Conservation (phyloP, 2,329 filamentous ascomycete species). For the Coccinonectria pachysandricola region DNA sequence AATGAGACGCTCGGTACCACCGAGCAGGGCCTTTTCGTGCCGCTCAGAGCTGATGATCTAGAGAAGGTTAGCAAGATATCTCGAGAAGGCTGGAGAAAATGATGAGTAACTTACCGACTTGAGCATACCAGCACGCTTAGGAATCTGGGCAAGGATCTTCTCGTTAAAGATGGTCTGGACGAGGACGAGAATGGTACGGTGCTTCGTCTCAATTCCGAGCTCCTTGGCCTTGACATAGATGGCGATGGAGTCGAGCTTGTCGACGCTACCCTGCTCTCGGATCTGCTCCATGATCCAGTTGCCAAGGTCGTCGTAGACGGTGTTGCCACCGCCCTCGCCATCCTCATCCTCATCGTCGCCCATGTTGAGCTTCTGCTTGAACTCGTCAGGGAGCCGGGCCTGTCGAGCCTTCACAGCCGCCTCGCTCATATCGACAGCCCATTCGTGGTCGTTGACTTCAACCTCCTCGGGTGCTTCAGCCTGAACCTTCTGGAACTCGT, state of each 20-base stretch:
- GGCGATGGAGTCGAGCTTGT: slow-evolving; percentile 75
- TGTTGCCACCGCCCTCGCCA: slow-evolving; percentile 63
- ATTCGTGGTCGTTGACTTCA: slow-evolving; percentile 75
- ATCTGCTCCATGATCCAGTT: slow-evolving; percentile 79
- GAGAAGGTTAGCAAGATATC: slow-evolving; percentile 21
- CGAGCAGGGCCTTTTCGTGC: slow-evolving; percentile 90
- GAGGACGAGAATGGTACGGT: slow-evolving; percentile 84
- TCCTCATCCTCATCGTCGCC: slow-evolving; percentile 75
- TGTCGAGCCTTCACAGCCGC: slow-evolving; percentile 91
- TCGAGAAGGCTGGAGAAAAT: background rate
- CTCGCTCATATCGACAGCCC: slow-evolving; percentile 94
- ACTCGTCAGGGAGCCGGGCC: slow-evolving; percentile 83
- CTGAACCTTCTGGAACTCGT: slow-evolving; percentile 81
- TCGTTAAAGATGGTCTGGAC: slow-evolving; percentile 91
- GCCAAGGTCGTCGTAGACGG: slow-evolving; percentile 80
- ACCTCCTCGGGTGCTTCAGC: slow-evolving; percentile 40
- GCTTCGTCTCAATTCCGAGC: slow-evolving; percentile 85
- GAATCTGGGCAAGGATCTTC: slow-evolving; percentile 79
- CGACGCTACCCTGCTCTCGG: slow-evolving; percentile 60
- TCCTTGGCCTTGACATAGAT: slow-evolving; percentile 97
- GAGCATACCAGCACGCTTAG: slow-evolving; percentile 72
- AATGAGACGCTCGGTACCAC: slow-evolving; percentile 88
- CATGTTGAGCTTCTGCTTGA: slow-evolving; percentile 84
- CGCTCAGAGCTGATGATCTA: slow-evolving; percentile 80
- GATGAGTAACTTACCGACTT: slow-evolving; percentile 55